Conservation (phyloP, 768 basidiomycete genomes). For the Tricholoma saponaceum region DNA sequence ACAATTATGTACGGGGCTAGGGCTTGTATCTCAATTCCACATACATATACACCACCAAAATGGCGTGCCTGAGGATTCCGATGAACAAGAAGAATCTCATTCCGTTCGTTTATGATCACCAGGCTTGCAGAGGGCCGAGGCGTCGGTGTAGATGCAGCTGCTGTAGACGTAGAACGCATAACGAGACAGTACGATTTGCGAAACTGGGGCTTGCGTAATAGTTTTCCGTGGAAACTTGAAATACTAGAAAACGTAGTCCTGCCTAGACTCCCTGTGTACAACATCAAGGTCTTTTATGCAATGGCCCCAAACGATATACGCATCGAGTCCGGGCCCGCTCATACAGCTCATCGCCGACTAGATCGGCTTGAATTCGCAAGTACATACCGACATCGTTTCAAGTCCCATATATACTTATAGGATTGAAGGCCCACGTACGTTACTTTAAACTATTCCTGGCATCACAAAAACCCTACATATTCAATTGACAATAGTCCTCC, state of each 20-base stretch:
- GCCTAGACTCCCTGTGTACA: too few species aligned
- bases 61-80: conserved; percentile 60
- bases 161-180: conserved; percentile 6
- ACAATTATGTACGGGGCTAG: not conserved
- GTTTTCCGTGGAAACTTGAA: not conserved
- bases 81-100: conserved; percentile 69
- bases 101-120: conserved; percentile 58
- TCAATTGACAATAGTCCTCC: too few species aligned
- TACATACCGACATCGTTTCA: too few species aligned
- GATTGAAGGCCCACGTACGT: too few species aligned
- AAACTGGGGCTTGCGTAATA: not conserved
- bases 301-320: too few species aligned
- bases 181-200: not conserved
- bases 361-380: too few species aligned
- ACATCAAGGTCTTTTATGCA: too few species aligned
- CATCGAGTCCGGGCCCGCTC: too few species aligned
- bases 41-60: conserved; percentile 65
- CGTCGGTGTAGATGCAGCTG: not conserved
- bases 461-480: not conserved
- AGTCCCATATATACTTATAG: too few species aligned
- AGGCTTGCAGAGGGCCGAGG: conserved; percentile 68
- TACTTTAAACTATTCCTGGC: too few species aligned
- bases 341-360: too few species aligned
- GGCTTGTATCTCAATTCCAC: conserved; percentile 15
- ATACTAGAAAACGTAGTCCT: not conserved